Evolutionary conservation across 164 flowering plant genomes (phyloP).

Genomic region (Cinnamomum chago): DNA sequence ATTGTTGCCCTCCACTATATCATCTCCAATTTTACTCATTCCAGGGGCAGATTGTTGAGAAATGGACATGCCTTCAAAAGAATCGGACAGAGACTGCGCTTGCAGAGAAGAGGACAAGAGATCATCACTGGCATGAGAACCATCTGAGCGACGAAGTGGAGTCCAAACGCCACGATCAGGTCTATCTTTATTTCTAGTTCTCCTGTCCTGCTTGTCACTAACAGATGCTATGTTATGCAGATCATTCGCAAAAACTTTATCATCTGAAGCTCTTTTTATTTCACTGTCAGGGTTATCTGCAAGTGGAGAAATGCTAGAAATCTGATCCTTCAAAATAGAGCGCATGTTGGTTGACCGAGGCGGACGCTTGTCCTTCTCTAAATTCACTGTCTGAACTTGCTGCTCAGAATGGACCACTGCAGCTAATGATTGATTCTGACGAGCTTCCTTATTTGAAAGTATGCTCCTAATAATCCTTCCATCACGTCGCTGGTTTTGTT

Average conservation of each 20-base stretch:
- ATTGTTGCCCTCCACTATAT: slow-evolving; percentile 7
- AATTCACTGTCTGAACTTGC: slow-evolving; percentile 28
- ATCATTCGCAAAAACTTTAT: slow-evolving; percentile 18
- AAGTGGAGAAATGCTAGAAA: slow-evolving; percentile 16
- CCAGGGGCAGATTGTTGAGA: slow-evolving; percentile 12
- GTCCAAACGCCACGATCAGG: slow-evolving; percentile 91
- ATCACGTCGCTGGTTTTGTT: slow-evolving; percentile 62
- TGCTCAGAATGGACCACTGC: slow-evolving; percentile 38
- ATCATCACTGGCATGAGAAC: slow-evolving; percentile 61
- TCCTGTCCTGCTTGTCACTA: slow-evolving; percentile 59
- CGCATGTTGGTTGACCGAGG: slow-evolving; percentile 49
- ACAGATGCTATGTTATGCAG: slow-evolving; percentile 25
- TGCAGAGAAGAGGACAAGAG: slow-evolving; percentile 43
- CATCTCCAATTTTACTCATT: slow-evolving; percentile 18
- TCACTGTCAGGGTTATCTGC: slow-evolving; percentile 24
- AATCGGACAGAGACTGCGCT: slow-evolving; percentile 27
- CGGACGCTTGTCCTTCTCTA: slow-evolving; percentile 62
- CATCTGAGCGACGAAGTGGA: slow-evolving; percentile 73
- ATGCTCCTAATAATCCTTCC: slow-evolving; percentile 63
- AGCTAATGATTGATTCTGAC: slow-evolving; percentile 21
- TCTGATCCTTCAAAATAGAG: slow-evolving; percentile 20
- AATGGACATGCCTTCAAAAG: slow-evolving; percentile 16
- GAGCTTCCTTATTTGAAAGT: slow-evolving; percentile 55
- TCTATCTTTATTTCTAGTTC: slow-evolving; percentile 67
- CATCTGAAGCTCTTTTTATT: slow-evolving; percentile 39